phyloP scores from a whole-genome alignment of 768 basidiomycete genomes.

The Russula sp. region DNA sequence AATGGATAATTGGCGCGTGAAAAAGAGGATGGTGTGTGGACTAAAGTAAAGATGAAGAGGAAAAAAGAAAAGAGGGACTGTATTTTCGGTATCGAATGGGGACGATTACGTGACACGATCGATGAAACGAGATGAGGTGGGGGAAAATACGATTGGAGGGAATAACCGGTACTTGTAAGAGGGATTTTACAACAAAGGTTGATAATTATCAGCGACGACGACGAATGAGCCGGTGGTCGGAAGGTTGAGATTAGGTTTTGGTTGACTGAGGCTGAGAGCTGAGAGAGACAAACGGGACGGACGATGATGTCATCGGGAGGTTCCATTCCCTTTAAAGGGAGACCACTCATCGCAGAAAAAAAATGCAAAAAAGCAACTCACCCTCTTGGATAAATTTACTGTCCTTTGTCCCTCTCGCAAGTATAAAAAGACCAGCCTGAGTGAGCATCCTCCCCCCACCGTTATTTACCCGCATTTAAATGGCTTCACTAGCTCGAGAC shows the following conservation, averaged over 20 bases:
- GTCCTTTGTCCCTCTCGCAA: not conserved
- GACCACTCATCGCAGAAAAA: not conserved
- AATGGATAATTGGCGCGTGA: slow-evolving; percentile 1
- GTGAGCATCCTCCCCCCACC: slow-evolving; percentile 7
- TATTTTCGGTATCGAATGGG: not conserved
- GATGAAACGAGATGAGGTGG: slow-evolving; percentile 8
- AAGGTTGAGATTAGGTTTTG: not conserved
- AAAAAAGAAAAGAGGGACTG: not conserved
- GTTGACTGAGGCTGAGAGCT: not conserved
- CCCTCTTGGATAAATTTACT: not conserved
- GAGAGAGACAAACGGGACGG: no score
- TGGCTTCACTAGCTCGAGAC: slow-evolving; percentile 19
- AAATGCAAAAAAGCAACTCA: not conserved
- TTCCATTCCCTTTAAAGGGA: slow-evolving; percentile 9
- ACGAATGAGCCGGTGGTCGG: slow-evolving; percentile 1
- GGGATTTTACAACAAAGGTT: not conserved
- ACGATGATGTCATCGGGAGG: slow-evolving; percentile 15
- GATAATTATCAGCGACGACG: slow-evolving; percentile 4
- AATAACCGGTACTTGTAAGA: not conserved
- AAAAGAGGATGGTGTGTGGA: slow-evolving; percentile 5
- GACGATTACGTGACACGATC: slow-evolving; percentile 18
- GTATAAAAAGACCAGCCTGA: not conserved
- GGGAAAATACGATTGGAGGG: not conserved
- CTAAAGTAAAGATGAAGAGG: not conserved
- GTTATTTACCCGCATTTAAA: not conserved